Evolutionary conservation across 768 basidiomycete genomes (phyloP).

Genomic region (Phaffia tasmanica): DNA sequence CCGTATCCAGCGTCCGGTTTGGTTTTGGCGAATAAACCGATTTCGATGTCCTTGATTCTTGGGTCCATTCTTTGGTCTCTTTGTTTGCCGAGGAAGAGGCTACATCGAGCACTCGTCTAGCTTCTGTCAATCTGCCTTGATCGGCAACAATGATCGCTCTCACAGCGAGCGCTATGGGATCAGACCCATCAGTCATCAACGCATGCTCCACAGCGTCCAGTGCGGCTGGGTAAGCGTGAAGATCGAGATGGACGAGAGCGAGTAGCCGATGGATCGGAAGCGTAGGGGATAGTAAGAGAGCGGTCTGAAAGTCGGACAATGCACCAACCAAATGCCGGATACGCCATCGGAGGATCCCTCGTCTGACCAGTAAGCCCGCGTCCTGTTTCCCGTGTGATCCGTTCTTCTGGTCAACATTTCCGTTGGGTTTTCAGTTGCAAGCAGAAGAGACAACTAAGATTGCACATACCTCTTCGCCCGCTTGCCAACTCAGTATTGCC

Average conservation of each 20-base stretch:
- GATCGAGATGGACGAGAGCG: constrained; percentile 19
- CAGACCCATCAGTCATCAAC: constrained; percentile 5
- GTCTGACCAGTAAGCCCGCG: constrained; percentile 19
- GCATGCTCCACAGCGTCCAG: constrained; percentile 3
- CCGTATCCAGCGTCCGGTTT: constrained; percentile 1
- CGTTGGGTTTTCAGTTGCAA: too few relatives aligned
- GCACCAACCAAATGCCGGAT: constrained; percentile 15
- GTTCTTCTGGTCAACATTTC: too few relatives aligned
- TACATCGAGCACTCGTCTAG: constrained; percentile 7
- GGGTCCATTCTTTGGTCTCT: not conserved
- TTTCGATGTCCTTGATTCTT: constrained; percentile 8
- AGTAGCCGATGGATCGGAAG: constrained; percentile 23
- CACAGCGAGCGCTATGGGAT: constrained; percentile 17
- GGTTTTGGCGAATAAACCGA: constrained; percentile 7
- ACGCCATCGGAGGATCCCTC: constrained; percentile 21
- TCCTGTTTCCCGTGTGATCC: not conserved
- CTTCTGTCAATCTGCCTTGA: constrained; percentile 12
- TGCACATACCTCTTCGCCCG: constrained; percentile 15
- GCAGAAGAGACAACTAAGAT: too few relatives aligned
- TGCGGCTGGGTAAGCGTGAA: constrained; percentile 1
- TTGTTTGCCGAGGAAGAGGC: constrained; percentile 10
- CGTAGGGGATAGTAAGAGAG: not conserved
- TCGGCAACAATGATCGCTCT: constrained; percentile 14
- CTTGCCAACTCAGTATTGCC: constrained; percentile 15
- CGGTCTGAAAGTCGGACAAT: not conserved